A percentile compares a stretch with the other conserved stretches of the same genome.
These are phyloP conservation scores for Cynara cardunculus DNA, from an alignment of 129 eudicot genomes.

Conservation along the genomic window DNA sequence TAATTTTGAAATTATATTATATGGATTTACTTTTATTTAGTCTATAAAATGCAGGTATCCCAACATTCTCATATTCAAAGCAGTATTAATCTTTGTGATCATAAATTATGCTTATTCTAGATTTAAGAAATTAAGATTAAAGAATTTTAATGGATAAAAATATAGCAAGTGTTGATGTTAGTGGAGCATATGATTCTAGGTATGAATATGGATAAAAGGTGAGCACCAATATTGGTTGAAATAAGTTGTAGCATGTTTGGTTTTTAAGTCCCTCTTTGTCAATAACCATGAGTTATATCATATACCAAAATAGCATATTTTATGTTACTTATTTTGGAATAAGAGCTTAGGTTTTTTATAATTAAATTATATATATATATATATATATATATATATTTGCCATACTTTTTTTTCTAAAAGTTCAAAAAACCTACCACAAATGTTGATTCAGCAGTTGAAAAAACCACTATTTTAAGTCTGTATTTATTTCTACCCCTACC, in stretches of 20 bases:
- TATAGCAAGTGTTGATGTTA: conserved; percentile 7
- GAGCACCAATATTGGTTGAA: conserved; percentile 26
- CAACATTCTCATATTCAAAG: conserved; percentile 5
- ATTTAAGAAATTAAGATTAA: neutral
- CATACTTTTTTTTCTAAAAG: neutral
- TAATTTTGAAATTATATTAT: conserved; percentile 15
- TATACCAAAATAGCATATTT: conserved; percentile 7
- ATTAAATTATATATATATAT: neutral
- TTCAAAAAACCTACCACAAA: neutral
- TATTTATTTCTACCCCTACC: too few species aligned
- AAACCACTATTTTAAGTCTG: too few species aligned
- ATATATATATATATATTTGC: neutral
- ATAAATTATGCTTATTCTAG: conserved; percentile 6
- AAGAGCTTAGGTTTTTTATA: neutral
- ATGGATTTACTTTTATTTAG: neutral
- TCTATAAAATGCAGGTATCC: neutral
- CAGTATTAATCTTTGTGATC: neutral
- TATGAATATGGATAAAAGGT: conserved; percentile 15
- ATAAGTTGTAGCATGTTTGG: neutral
- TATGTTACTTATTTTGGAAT: conserved; percentile 2
- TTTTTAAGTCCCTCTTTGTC: conserved; percentile 15
- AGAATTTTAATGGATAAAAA: neutral
- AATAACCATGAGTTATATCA: conserved; percentile 2
- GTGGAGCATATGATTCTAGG: conserved; percentile 35
- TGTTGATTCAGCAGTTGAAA: too few species aligned